Evolutionary conservation across 1,284 basidiomycete genomes (phyloP).

Genomic region (Tranzscheliella williamsii): DNA sequence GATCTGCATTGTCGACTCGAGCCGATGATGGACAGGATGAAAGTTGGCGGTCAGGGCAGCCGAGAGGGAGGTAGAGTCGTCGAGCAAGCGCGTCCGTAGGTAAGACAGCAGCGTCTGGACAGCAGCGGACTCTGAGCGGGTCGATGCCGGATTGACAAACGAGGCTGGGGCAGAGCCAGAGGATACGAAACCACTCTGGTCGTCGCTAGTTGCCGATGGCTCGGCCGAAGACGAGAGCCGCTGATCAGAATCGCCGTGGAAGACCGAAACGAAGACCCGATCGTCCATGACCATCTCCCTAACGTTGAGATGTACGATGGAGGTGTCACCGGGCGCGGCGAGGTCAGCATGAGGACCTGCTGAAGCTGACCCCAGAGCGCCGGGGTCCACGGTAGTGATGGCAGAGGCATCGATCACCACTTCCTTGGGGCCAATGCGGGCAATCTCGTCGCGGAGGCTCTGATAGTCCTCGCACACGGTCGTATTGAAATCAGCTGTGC

Average conservation of each 20-base stretch:
- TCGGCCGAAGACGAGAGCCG: too few species aligned
- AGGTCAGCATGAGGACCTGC: too few species aligned
- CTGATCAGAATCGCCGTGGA: too few species aligned
- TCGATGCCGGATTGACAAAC: neutral
- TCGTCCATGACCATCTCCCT: constrained; percentile 20
- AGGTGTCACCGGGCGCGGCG: neutral
- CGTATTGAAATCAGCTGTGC: constrained; percentile 56
- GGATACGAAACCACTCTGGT: neutral
- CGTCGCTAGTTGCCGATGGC: neutral
- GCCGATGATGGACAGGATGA: constrained; percentile 5
- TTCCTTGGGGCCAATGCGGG: constrained; percentile 49
- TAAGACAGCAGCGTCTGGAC: constrained; percentile 46
- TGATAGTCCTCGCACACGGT: constrained; percentile 35
- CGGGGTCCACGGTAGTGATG: too few species aligned
- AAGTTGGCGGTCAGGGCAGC: constrained; percentile 5
- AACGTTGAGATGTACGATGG: constrained; percentile 1
- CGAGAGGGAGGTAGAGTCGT: constrained; percentile 15
- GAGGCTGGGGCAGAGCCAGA: neutral
- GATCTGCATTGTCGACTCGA: constrained; percentile 45
- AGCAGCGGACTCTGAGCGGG: constrained; percentile 17
- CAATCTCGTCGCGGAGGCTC: constrained; percentile 52
- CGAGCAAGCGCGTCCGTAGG: constrained; percentile 50
- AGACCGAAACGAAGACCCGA: constrained; percentile 27
- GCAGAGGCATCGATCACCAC: constrained; percentile 38
- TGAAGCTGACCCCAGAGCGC: too few species aligned